Evolutionary conservation across 176 grass and related monocot genomes (phyloP), one percentile per base, ranked within the genome.

Genomic region (Sorghum bicolor): DNA sequence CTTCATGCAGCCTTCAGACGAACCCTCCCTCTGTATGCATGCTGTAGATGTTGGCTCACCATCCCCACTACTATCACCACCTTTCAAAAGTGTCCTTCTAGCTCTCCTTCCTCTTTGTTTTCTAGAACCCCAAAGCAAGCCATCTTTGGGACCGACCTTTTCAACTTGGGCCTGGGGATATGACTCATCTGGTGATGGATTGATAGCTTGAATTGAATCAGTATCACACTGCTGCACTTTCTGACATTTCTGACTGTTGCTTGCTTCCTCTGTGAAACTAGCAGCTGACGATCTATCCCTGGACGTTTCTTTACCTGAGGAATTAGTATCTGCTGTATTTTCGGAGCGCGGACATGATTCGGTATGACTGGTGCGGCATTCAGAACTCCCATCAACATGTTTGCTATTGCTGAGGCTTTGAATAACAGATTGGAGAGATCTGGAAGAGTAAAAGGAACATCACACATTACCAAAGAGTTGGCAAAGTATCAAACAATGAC

Each of bases 401-500:
- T 89, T 93, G 52, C 64, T 84, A 64, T 81, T 82, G 70, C 91
- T 85, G 74, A 93, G 91, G 68, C 68, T 93, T 87, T 93, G 69
- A 11, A 97, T 88, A 83, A 87, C 87, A 28, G 87, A 91, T 76
- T 94, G 94, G 32, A 97, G 85, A 20, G 89, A 94, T 89, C 94
- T 97, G 91, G 45, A 89, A 83, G 48, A n/a, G 69, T 45, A 50
- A 89, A 83, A 74, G 39, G 9, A 86, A 60, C 6, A 86, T 53
- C 31, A 20, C 37, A 79, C 45, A 41, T 83, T 74, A 73, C 40
- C 57, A 24, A 86, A 74, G 57, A 72, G 40, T 71, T 53, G 20
- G 38, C 29, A 67, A 73, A 70, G 78, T 63, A 26, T 66, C 62
- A 65, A n/a, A 29, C 77, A 36, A 74, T 37, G 29, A 89, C 68